Base-by-base conservation (phyloP, 805 yeast species). In the Schwanniomyces sp. region DNA sequence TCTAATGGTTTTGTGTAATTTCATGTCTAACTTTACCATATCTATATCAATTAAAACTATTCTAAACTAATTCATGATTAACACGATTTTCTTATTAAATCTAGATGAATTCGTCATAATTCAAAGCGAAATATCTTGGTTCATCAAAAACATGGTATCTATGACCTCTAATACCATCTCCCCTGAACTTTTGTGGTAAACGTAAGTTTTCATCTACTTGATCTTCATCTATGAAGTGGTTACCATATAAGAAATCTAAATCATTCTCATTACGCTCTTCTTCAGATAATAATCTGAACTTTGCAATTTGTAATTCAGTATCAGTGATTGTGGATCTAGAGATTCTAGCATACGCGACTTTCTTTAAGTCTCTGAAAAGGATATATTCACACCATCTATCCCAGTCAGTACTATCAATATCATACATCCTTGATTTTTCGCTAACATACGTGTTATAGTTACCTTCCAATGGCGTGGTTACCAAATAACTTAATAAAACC, bases 341-440 rank as follows among this genome's bases (percentile, higher is more conserved):
- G 37, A 94, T 86, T 64, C 99, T 82, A 0, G 98, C 98, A 64
- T 94, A 94, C 3, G 96, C 98, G 1, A 86, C 82, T 67, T 96
- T 86, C 64, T 82, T 85, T 67, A 94, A 72, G 50, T 86, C 85
- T 65, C 91, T 87, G 80, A 86, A 94, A 54, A 94, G 71, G 52
- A 94, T 90, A 69, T 94, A 94, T 71, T 94, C 96, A 70, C 99
- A 94, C 99, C 99, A 94, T 71, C 99, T 82, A 62, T 94, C 99
- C 84, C 91, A 88, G 64, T 92, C 97, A 7, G 86, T 75, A 39
- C 91, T 86, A 65, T 94, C 99, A 52, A 94, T 91, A 65, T 94
- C 99, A 58, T 85, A 82, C 92, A 94, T 89, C 28, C 96, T 88
- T 1, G 92, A 83, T 54, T 74, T 67, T 43, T 86, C 87, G 58